These are phyloP conservation scores for Botrytis galanthina DNA, from an alignment of 2,329 filamentous ascomycete genomes.

Conservation along the genomic window DNA sequence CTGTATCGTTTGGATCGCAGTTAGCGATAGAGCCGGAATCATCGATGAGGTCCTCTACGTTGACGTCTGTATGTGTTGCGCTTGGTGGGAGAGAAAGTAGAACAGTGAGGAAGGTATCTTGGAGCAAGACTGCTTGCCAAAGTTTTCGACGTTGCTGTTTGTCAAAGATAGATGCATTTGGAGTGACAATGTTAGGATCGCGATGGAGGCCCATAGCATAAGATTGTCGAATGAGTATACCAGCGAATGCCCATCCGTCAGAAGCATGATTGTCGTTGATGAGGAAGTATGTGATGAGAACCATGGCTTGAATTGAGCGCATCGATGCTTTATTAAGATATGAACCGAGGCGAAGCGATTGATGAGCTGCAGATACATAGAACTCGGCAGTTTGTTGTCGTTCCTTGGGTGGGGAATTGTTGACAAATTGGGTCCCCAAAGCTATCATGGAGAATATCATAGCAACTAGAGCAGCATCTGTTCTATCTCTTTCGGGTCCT, in stretches of 20 bases:
- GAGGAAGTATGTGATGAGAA: slow-evolving; percentile 77
- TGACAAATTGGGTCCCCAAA: slow-evolving; percentile 74
- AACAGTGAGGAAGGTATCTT: slow-evolving; percentile 79
- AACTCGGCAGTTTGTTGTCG: slow-evolving; percentile 76
- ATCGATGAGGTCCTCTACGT: slow-evolving; percentile 69
- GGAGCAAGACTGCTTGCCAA: slow-evolving; percentile 77
- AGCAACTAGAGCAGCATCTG: slow-evolving; percentile 68
- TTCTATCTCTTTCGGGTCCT: slow-evolving; percentile 54
- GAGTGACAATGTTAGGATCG: slow-evolving; percentile 71
- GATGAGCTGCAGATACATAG: slow-evolving; percentile 76
- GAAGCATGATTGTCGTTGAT: slow-evolving; percentile 85
- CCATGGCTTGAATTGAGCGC: slow-evolving; percentile 74
- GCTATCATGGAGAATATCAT: slow-evolving; percentile 76
- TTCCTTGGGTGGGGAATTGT: slow-evolving; percentile 52
- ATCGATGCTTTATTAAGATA: slow-evolving; percentile 74
- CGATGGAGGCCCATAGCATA: slow-evolving; percentile 81
- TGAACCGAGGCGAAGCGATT: slow-evolving; percentile 70
- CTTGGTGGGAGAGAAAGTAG: slow-evolving; percentile 74
- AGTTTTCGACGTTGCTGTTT: slow-evolving; percentile 77
- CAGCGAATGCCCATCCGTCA: slow-evolving; percentile 79
- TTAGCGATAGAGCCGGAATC: slow-evolving; percentile 57
- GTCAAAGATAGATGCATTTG: slow-evolving; percentile 64
- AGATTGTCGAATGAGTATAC: slow-evolving; percentile 72
- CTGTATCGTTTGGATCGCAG: slow-evolving; percentile 63
- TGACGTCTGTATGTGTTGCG: slow-evolving; percentile 76